These are phyloP conservation scores for Eragrostis nindensis DNA, from an alignment of 176 grass and related monocot genomes.

Conservation along the genomic window DNA sequence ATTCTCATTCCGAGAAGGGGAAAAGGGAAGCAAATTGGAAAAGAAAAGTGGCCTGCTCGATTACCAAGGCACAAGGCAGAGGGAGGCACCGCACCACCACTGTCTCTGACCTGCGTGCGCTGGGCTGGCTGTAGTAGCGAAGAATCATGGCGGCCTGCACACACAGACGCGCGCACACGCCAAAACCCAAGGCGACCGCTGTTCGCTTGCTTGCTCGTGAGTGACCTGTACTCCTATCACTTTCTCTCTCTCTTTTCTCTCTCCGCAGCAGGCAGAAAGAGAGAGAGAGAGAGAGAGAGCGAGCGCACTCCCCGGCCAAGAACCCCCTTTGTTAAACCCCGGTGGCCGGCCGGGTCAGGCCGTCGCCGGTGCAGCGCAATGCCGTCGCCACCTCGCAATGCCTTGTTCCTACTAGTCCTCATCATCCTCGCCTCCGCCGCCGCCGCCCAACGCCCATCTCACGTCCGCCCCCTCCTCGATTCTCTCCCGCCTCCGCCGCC, in stretches of 20 bases:
- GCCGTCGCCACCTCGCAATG: neutral
- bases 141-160: constrained; percentile 2
- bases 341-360: no score
- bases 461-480: neutral
- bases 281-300: neutral
- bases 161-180: neutral
- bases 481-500: neutral
- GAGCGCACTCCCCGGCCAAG: no score
- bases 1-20: no score
- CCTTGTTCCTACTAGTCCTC: neutral
- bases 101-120: neutral
- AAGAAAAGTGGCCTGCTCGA: no score
- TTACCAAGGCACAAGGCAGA: no score
- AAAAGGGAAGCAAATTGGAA: no score
- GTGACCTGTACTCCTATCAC: no score
- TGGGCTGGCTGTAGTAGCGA: neutral
- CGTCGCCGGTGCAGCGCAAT: neutral
- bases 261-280: no score
- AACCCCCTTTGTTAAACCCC: no score
- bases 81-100: neutral
- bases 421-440: neutral
- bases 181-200: neutral
- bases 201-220: neutral
- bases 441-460: neutral
- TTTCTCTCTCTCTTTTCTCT: neutral